Evolutionary conservation across 768 basidiomycete genomes (phyloP), one percentile per base, ranked within the genome.

Genomic region (Lactarius indigo): DNA sequence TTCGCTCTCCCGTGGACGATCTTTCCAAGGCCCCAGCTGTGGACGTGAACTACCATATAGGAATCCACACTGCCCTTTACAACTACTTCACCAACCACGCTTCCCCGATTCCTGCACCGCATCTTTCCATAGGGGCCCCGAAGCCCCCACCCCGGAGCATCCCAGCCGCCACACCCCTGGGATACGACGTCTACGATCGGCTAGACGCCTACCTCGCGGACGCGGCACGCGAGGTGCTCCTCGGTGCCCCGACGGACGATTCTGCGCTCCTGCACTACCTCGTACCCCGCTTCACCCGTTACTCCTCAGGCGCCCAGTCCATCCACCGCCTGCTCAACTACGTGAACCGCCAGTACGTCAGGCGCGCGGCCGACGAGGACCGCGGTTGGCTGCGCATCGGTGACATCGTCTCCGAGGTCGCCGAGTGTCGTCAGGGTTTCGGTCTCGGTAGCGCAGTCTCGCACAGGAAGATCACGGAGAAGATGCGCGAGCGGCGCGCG

Each of bases 1-100:
- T 91, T 65, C 87, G 87, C 69, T 84, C 84, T n/a, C 83, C 88
- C 33, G 83, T 84, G 35, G 86, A 87, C 73, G 79, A 82, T 69
- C 70, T 79, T 59, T 76, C 79, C 69, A 90, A 88, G 74, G 85
- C 88, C 7, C 90, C 90, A 41, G 79, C 87, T 15, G 85, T 91
- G 71, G 90, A 90, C 69, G 82, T 88, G 64, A 82, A 78, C 31
- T 88, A 89, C 70, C 89, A 91, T 73, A 85, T 88, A 74, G 88
- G 89, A 65, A 87, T 91, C 47, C 89, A 91, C 75, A 89, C 90
- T 23, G 88, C 89, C n/a, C 86, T 86, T 64, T 91, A 92, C 80
- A 90, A 91, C 78, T 91, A 90, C 84, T 87, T 80, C 78, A 81
- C 79, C 67, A 70, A 13, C 59, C 39, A 60, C n/a, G 57, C 50